These are phyloP conservation scores for Paulownia fortunei DNA, from an alignment of 257 asterid genomes.

Conservation along the genomic window DNA sequence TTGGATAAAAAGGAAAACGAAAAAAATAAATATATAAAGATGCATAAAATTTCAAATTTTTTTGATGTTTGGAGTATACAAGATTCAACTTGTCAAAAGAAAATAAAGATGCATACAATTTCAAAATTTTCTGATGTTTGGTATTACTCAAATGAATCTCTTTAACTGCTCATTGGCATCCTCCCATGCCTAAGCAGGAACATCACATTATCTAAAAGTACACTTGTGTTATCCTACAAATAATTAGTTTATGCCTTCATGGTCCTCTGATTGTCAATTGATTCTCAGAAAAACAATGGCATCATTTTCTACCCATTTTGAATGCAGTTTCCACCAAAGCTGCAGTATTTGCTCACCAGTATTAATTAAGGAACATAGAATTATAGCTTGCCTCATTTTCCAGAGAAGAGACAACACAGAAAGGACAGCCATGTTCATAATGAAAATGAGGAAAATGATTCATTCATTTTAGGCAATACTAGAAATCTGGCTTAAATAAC, in stretches of 20 bases:
- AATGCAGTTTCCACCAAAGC: neutral
- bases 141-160: neutral
- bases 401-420: neutral
- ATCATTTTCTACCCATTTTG: neutral
- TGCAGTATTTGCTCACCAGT: neutral
- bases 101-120: neutral
- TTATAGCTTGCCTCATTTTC: neutral
- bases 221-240: neutral
- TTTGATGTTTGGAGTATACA: neutral
- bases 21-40: neutral
- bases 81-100: slow-evolving; percentile 8
- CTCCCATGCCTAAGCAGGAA: neutral
- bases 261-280: neutral
- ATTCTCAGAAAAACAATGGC: neutral
- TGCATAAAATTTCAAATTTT: neutral
- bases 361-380: neutral
- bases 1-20: neutral
- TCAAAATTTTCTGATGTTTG: neutral
- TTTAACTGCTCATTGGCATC: slow-evolving; percentile 2
- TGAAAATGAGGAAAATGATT: neutral
- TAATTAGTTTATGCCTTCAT: neutral
- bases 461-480: neutral
- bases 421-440: neutral
- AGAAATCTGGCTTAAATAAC: neutral
- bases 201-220: neutral